A percentile compares a stretch with the other conserved stretches of the same genome.
These are phyloP conservation scores for Neofusicoccum laricinum DNA, from an alignment of 2,329 filamentous ascomycete genomes.

Conservation along the genomic window DNA sequence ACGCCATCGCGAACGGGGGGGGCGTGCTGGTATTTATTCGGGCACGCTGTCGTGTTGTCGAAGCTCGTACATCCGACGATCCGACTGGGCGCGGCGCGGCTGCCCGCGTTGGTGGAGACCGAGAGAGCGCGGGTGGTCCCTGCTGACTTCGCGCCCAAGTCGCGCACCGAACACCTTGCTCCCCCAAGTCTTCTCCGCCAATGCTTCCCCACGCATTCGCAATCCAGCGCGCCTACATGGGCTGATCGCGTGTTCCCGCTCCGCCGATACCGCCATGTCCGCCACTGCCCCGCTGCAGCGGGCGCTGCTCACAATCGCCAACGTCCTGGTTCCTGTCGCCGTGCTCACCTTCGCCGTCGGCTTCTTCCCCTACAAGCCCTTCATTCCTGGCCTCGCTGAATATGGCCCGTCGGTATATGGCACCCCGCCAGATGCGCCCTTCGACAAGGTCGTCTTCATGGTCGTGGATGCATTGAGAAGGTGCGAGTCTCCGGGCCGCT, in stretches of 20 bases:
- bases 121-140: neutral
- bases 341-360: constrained; percentile 72
- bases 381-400: constrained; percentile 77
- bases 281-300: neutral
- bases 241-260: neutral
- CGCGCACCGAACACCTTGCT: constrained; percentile 4
- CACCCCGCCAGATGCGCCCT: constrained; percentile 63
- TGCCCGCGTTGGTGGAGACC: neutral
- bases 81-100: constrained; percentile 1
- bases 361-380: constrained; percentile 97
- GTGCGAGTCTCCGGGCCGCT: constrained; percentile 44
- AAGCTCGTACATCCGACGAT: neutral
- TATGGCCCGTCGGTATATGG: constrained; percentile 58
- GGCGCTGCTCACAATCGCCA: constrained; percentile 60
- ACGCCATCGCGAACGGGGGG: neutral
- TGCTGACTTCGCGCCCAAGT: constrained; percentile 3
- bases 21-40: neutral
- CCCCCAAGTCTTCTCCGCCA: neutral
- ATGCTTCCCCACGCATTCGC: constrained; percentile 8
- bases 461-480: constrained; percentile 92
- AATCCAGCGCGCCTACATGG: constrained; percentile 1
- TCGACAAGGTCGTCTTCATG: constrained; percentile 94
- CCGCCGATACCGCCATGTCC: neutral
- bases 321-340: constrained; percentile 72
- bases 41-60: neutral